phyloP scores from a whole-genome alignment of 1,139 yeast genomes.

The Diutina siamensis region DNA sequence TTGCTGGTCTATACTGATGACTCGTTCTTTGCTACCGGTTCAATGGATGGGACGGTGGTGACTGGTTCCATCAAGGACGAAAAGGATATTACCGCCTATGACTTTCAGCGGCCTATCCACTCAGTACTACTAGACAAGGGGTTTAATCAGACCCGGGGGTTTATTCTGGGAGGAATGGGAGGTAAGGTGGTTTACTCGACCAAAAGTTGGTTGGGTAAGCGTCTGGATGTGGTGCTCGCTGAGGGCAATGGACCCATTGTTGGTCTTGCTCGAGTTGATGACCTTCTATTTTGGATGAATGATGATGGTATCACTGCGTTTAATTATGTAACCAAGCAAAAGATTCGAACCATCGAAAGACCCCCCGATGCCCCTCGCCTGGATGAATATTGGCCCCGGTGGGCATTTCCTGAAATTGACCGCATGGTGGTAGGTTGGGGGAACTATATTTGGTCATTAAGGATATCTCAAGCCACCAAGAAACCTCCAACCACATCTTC shows the following conservation, averaged over 20 bases:
- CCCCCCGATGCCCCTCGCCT: conserved; percentile 59
- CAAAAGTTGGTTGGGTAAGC: conserved; percentile 76
- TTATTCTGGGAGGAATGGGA: conserved; percentile 83
- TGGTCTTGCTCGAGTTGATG: conserved; percentile 47
- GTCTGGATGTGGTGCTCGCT: conserved; percentile 56
- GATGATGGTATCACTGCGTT: conserved; percentile 64
- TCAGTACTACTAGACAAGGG: conserved; percentile 72
- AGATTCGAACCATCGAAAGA: conserved; percentile 39
- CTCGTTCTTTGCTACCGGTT: conserved; percentile 65
- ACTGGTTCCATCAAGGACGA: conserved; percentile 60
- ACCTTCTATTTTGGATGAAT: conserved; percentile 72
- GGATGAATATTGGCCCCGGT: conserved; percentile 77
- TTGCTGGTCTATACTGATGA: conserved; percentile 67
- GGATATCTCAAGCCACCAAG: conserved; percentile 12
- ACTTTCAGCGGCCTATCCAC: conserved; percentile 82
- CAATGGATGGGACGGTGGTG: conserved; percentile 88
- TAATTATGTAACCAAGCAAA: conserved; percentile 30
- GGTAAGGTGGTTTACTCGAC: conserved; percentile 72
- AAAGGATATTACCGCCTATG: conserved; percentile 59
- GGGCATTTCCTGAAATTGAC: conserved; percentile 56
- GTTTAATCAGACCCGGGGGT: conserved; percentile 48
- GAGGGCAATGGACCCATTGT: conserved; percentile 65
- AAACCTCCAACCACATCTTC: neutral
- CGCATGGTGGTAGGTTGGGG: conserved; percentile 79
- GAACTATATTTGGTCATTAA: conserved; percentile 60